These are phyloP conservation scores for Colletotrichum tropicale DNA, from an alignment of 2,329 filamentous ascomycete genomes.

Conservation along the genomic window DNA sequence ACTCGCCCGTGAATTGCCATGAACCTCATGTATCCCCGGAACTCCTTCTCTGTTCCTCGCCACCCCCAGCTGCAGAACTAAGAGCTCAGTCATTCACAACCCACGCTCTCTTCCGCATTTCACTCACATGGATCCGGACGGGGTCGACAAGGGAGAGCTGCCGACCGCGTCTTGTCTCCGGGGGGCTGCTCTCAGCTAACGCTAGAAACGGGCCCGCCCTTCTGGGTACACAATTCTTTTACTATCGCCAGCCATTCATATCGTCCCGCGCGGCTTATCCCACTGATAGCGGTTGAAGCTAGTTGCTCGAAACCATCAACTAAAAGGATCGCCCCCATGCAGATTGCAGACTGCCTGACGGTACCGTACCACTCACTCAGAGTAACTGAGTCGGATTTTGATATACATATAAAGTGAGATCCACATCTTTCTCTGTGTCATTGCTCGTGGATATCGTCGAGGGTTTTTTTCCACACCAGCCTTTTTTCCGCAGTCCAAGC, in stretches of 20 bases:
- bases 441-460: background rate
- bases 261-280: constrained; percentile 14
- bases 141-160: background rate
- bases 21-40: background rate
- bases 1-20: background rate
- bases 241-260: constrained; percentile 20
- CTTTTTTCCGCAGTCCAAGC: background rate
- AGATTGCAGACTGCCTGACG: background rate
- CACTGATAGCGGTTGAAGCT: constrained; percentile 7
- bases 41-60: background rate
- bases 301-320: constrained; percentile 19
- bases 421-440: background rate
- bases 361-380: background rate
- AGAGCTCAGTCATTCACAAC: background rate
- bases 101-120: background rate
- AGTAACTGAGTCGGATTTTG: background rate
- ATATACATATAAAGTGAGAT: background rate
- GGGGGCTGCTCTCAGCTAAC: background rate
- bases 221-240: background rate
- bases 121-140: background rate
- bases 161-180: background rate
- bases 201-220: background rate
- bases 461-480: background rate
- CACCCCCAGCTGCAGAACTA: background rate
- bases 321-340: constrained; percentile 15